Base-by-base conservation (phyloP, 2,329 filamentous ascomycete genomes). In the Penicillium decumbens region DNA sequence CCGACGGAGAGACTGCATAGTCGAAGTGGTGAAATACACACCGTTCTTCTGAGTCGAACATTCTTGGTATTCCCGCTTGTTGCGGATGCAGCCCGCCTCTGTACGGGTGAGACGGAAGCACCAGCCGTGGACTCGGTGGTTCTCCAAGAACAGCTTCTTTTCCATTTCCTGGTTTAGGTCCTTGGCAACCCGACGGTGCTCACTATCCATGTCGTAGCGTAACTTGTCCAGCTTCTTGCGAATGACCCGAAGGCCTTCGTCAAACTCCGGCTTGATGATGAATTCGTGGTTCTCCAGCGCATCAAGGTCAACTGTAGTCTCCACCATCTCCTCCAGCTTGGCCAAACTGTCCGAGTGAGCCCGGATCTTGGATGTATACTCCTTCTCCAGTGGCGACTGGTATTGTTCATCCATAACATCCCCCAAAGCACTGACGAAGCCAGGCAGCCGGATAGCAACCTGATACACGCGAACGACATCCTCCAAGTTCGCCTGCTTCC, bases 31-130 rank as follows among this genome's bases (percentile, higher is more conserved):
- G 71, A 98, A 98, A 74, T 93, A 98, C 47, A 97, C 93, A 38
- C 93, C 93, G 67, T 96, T 98, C 79, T 98, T 98, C 72, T 97
- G 93, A 0, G 95, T 98, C 0, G 91, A 95, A 68, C 90, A 95
- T 70, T 98, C 93, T 63, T 92, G 87, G 63, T 97, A 98, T 43
- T 84, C 79, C 51, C 83, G 84, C 66, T 93, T 95, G 71, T 95
- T 95, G 53, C 93, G 86, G 61, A 98, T 98, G 62, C 89, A 95
- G 13, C 87, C 85, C 1, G 93, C 89, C 74, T 98, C 93, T 50
- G 77, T 92, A 50, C 93, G 81, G 3, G 93, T 98, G 18, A 98
- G 77, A 47, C 93, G 83, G 80, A 98, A 91, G 70, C 93, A 97
- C 83, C 92, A 96, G 15, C 95, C 93, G 62, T 98, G 91, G 0